A percentile compares a stretch with the other conserved stretches of the same genome.
Conservation (phyloP, 2,329 filamentous ascomycete genomes). For the Hymenoscyphus occultus region DNA sequence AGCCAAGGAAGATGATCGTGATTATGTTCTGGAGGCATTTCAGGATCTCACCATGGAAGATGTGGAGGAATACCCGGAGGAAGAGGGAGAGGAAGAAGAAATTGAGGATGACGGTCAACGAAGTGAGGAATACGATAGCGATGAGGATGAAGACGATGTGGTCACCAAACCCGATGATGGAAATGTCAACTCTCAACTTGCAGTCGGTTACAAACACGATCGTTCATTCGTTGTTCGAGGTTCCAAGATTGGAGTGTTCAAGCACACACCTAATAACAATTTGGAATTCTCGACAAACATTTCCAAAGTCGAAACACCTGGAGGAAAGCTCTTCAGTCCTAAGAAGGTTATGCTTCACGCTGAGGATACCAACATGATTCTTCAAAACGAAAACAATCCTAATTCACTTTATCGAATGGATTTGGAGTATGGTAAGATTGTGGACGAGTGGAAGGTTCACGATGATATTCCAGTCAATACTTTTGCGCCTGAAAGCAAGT, state of each 20-base stretch:
- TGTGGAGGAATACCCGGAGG: slow-evolving; percentile 49
- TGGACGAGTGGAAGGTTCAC: slow-evolving; percentile 98
- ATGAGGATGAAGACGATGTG: slow-evolving; percentile 78
- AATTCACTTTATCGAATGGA: slow-evolving; percentile 97
- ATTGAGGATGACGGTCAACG: slow-evolving; percentile 60
- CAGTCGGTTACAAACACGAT: slow-evolving; percentile 95
- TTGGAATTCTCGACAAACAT: slow-evolving; percentile 97
- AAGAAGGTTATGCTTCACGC: slow-evolving; percentile 55
- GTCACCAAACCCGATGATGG: slow-evolving; percentile 67
- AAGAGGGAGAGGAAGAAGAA: slow-evolving; percentile 56
- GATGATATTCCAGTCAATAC: slow-evolving; percentile 91
- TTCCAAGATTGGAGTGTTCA: slow-evolving; percentile 98
- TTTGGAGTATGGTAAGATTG: slow-evolving; percentile 93
- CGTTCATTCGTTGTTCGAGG: slow-evolving; percentile 95
- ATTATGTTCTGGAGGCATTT: slow-evolving; percentile 94
- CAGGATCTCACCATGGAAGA: slow-evolving; percentile 93
- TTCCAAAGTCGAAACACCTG: slow-evolving; percentile 87
- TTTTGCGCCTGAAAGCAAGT: slow-evolving; percentile 96
- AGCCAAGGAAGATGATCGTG: slow-evolving; percentile 84
- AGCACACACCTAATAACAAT: slow-evolving; percentile 87
- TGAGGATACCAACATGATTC: slow-evolving; percentile 38
- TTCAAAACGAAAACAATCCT: slow-evolving; percentile 57
- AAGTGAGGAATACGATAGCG: slow-evolving; percentile 71
- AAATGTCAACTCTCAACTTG: slow-evolving; percentile 88
- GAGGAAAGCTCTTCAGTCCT: slow-evolving; percentile 83